These are phyloP conservation scores for Chaetomidium leptoderma DNA, from an alignment of 495 filamentous ascomycete species.

Conservation along the genomic window DNA sequence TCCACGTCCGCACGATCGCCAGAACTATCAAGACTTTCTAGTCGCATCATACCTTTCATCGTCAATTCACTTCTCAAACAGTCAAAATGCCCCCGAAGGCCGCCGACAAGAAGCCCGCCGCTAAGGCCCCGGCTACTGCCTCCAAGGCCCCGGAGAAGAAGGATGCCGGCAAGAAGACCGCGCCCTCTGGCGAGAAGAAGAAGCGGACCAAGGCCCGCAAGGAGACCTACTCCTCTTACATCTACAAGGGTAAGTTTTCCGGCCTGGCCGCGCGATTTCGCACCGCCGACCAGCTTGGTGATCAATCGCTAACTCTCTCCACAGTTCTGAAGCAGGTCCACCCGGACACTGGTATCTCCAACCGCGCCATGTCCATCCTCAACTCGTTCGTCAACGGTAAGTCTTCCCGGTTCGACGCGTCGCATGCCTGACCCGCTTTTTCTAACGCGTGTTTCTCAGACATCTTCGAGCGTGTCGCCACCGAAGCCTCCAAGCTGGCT, in stretches of 20 bases:
- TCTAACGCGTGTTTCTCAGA: constrained; percentile 54
- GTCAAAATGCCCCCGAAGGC: constrained; percentile 91
- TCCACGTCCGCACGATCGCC: constrained; percentile 25
- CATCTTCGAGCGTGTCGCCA: constrained; percentile 99
- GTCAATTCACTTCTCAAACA: constrained; percentile 32
- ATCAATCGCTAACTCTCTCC: constrained; percentile 17
- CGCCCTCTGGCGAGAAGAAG: constrained; percentile 96
- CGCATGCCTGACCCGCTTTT: constrained; percentile 7
- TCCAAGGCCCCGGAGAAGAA: constrained; percentile 85
- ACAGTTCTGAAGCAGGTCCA: constrained; percentile 99
- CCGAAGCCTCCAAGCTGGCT: constrained; percentile 96
- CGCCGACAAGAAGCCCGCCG: constrained; percentile 95
- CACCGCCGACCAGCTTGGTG: background rate
- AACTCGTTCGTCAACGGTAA: constrained; percentile 99
- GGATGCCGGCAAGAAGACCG: constrained; percentile 99
- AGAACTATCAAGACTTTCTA: constrained; percentile 36
- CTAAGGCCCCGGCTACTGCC: constrained; percentile 88
- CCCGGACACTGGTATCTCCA: constrained; percentile 99
- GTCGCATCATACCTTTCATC: constrained; percentile 30
- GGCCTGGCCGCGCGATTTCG: constrained; percentile 2
- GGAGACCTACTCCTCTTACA: constrained; percentile 99
- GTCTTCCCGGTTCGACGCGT: constrained; percentile 28
- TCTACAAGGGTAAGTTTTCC: constrained; percentile 87
- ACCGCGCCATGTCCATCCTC: constrained; percentile 98
- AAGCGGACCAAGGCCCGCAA: constrained; percentile 99